Evolutionary conservation across 1,284 basidiomycete genomes (phyloP), one percentile per base, ranked within the genome.

Genomic region (Apiotrichum mycotoxinovorans): DNA sequence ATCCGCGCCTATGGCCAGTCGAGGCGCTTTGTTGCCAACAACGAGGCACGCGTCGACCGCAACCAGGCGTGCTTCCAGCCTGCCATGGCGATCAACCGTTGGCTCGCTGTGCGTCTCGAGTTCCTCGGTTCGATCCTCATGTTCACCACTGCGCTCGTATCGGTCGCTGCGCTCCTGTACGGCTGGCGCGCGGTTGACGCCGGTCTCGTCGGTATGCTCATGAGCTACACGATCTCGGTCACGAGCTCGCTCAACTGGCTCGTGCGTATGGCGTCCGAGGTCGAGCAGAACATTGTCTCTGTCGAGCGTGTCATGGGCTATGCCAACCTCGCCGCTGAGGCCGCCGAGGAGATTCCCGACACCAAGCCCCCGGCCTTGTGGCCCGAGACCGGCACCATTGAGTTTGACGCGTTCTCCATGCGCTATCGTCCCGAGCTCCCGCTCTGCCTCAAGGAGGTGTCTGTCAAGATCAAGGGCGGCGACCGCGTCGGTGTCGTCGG

Each of bases 261-360:
- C n/a, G 91, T 95, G 8, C 83, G 91, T 44, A 87, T 85, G 17
- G 88, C 89, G 0, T 90, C 88, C 59, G 93, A 97, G 67, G 89
- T 95, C 15, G 93, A 96, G 75, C 89, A 91, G 73, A 95, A 94
- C 70, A 88, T 96, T 66, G 91, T 94, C 61, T 91, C 89, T 62
- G 88, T 89, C 10, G 89, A 91, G 74, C 77, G 82, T 52, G 79
- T 83, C 3, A 67, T 82, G 37, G 79, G 79, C 46, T 83, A 95
- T 70, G 85, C 87, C 27, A 80, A 86, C n/a, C 77, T 93, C n/a
- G 71, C 79, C 15, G 79, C 86, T 0, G 92, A 95, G 73, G 89
- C 88, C 3, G 85, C 90, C 0, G 83, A 83, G 59, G 86, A 89
- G 62, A 79, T 89, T 11, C 82, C 84, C 0, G 85, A 86, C 22